These are phyloP conservation scores for Metarhizium brunneum DNA, from an alignment of 2,329 filamentous ascomycete genomes.

Conservation along the genomic window DNA sequence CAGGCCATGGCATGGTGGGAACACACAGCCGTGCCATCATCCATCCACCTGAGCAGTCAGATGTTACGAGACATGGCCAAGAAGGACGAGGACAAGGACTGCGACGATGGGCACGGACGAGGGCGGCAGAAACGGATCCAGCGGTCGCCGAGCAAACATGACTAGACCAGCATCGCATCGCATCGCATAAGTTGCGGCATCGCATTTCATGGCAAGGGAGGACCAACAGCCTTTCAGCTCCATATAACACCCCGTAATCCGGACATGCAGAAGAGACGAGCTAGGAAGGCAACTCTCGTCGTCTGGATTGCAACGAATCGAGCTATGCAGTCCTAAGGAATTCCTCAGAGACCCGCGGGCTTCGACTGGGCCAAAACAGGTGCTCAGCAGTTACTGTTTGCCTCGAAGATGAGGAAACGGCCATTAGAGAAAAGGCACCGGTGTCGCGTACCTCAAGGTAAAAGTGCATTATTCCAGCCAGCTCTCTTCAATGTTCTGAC, in stretches of 20 bases:
- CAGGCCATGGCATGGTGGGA: background rate
- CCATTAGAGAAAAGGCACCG: no score
- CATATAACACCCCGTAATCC: background rate
- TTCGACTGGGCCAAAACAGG: no score
- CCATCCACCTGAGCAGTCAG: background rate
- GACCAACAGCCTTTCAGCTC: background rate
- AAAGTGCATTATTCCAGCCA: no score
- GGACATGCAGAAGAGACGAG: background rate
- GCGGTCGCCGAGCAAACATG: background rate
- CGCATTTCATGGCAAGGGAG: background rate
- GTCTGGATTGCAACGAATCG: no score
- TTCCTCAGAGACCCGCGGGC: no score
- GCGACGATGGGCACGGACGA: no score
- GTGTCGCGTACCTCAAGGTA: no score
- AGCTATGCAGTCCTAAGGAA: no score
- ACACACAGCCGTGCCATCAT: background rate
- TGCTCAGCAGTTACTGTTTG: no score
- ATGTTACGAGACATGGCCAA: background rate
- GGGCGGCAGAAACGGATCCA: background rate
- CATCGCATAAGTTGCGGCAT: background rate
- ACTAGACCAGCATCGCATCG: background rate
- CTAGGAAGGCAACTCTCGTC: no score
- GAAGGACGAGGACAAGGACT: background rate
- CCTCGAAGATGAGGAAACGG: no score
- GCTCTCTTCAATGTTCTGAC: no score